phyloP scores from a whole-genome alignment of 108 stramenopile genomes.

The Chaetoceros tenuissimus region DNA sequence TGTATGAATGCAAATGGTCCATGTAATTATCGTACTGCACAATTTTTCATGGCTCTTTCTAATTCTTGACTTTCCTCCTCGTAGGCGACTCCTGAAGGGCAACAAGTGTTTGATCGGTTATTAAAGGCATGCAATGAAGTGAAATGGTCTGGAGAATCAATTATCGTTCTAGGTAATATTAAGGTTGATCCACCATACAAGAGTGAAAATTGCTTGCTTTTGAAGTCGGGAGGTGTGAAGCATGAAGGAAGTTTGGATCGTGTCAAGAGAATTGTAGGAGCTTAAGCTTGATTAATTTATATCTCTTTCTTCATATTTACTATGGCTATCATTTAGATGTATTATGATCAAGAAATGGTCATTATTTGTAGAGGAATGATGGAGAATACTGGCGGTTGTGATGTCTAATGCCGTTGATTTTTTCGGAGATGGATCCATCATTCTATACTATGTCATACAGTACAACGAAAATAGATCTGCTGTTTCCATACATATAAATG shows the following conservation, averaged over 20 bases:
- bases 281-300: slow-evolving; percentile 17
- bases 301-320: too few species aligned
- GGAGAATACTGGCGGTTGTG: too few species aligned
- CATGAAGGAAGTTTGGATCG: slow-evolving; percentile 64
- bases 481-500: too few species aligned
- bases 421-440: too few species aligned
- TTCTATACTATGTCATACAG: too few species aligned
- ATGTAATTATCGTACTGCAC: slow-evolving; percentile 1
- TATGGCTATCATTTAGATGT: too few species aligned
- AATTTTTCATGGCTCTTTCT: neutral
- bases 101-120: slow-evolving; percentile 70
- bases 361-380: too few species aligned
- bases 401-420: too few species aligned
- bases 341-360: too few species aligned
- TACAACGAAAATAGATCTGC: too few species aligned
- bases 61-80: neutral
- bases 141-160: slow-evolving; percentile 52
- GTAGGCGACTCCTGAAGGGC: slow-evolving; percentile 65
- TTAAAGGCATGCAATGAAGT: slow-evolving; percentile 77
- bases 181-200: slow-evolving; percentile 77
- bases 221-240: slow-evolving; percentile 6
- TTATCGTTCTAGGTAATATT: slow-evolving; percentile 52
- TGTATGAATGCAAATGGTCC: neutral
- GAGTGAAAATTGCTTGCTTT: slow-evolving; percentile 47
- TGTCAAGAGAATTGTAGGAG: slow-evolving; percentile 72